These are phyloP conservation scores for Naganishia vaughanmartiniae DNA, from an alignment of 768 basidiomycete genomes.

Conservation along the genomic window DNA sequence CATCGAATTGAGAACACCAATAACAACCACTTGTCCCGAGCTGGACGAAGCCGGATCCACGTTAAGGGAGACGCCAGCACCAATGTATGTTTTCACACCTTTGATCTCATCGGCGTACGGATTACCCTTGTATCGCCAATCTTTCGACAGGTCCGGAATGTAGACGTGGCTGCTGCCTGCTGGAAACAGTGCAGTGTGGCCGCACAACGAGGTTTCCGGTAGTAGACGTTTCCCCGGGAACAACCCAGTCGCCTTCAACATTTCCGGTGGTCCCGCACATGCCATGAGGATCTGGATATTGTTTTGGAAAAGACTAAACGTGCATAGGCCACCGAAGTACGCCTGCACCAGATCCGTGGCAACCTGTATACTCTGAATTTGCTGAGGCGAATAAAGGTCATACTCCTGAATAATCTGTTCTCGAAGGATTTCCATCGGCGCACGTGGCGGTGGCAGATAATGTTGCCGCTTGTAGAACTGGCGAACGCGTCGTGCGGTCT, in stretches of 20 bases:
- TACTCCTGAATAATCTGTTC: constrained; percentile 22
- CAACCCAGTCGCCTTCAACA: neutral
- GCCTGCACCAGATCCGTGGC: constrained; percentile 11
- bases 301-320: constrained; percentile 18
- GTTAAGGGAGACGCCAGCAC: constrained; percentile 1
- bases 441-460: constrained; percentile 22
- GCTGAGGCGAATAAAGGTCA: constrained; percentile 17
- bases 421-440: constrained; percentile 3
- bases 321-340: constrained; percentile 11
- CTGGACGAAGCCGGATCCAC: constrained; percentile 1
- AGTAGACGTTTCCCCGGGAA: constrained; percentile 8
- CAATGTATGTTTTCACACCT: constrained; percentile 9
- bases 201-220: constrained; percentile 21
- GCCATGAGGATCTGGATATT: constrained; percentile 17
- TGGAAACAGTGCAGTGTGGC: constrained; percentile 17
- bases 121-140: constrained; percentile 25
- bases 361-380: constrained; percentile 19
- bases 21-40: constrained; percentile 3
- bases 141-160: constrained; percentile 4
- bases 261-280: neutral
- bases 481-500: constrained; percentile 26
- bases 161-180: neutral
- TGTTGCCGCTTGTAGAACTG: constrained; percentile 18
- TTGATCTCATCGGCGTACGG: constrained; percentile 3
- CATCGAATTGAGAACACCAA: constrained; percentile 34